These are phyloP conservation scores for Lojkania enalia DNA, from an alignment of 2,329 filamentous ascomycete species.

Conservation along the genomic window DNA sequence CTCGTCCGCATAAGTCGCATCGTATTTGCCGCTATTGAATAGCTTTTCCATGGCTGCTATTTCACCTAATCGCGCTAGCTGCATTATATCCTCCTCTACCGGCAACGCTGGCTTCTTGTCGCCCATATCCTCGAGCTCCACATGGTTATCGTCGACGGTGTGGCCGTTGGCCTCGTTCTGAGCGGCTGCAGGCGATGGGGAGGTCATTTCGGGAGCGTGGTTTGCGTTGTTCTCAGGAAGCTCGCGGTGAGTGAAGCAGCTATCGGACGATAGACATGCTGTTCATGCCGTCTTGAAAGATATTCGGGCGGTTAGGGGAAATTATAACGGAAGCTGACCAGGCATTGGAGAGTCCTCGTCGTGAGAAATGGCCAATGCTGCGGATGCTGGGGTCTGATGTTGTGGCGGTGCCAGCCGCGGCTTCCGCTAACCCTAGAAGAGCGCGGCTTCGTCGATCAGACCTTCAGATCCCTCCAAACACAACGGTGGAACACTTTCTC, in stretches of 20 bases:
- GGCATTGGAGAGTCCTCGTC: not conserved
- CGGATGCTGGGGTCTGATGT: not conserved
- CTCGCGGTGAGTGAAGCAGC: too few relatives aligned
- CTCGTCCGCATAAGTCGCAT: conserved; percentile 81
- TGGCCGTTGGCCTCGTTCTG: conserved; percentile 28
- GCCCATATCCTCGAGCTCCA: conserved; percentile 43
- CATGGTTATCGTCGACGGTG: conserved; percentile 28
- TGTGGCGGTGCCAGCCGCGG: not conserved
- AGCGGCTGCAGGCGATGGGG: conserved; percentile 14
- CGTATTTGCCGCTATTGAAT: conserved; percentile 79
- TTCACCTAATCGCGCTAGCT: conserved; percentile 86
- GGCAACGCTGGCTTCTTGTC: conserved; percentile 47
- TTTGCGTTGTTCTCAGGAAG: too few relatives aligned
- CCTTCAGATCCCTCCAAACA: too few relatives aligned
- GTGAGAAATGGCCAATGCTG: not conserved
- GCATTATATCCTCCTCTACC: conserved; percentile 86
- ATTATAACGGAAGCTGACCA: not conserved
- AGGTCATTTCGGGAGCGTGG: conserved; percentile 6
- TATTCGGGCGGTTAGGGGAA: not conserved
- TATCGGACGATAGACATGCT: not conserved
- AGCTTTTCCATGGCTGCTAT: conserved; percentile 84
- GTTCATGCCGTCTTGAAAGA: not conserved
- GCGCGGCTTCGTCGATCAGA: too few relatives aligned
- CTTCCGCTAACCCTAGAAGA: too few relatives aligned
- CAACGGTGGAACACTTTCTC: too few relatives aligned